These are phyloP conservation scores for Phytophthora pluvialis DNA, from an alignment of 352 stramenopile genomes.

Conservation along the genomic window DNA sequence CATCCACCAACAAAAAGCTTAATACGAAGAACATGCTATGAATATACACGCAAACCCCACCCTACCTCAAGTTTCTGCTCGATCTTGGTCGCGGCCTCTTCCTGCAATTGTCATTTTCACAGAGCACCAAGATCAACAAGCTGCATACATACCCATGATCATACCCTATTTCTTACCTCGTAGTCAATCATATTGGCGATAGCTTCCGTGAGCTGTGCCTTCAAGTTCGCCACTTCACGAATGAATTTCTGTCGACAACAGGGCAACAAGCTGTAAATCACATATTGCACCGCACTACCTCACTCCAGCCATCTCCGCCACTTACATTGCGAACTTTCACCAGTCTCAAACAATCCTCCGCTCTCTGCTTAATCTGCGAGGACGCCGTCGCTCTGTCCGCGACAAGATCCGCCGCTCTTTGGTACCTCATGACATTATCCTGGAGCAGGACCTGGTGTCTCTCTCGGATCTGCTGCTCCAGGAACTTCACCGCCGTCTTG, in stretches of 20 bases:
- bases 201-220: constrained; percentile 53
- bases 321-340: constrained; percentile 82
- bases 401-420: constrained; percentile 59
- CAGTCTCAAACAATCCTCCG: constrained; percentile 72
- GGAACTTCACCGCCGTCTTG: constrained; percentile 66
- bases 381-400: constrained; percentile 54
- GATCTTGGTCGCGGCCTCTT: constrained; percentile 62
- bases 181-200: constrained; percentile 68
- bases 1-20: constrained; percentile 3
- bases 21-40: not conserved
- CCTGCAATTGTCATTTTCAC: constrained; percentile 35
- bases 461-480: constrained; percentile 65
- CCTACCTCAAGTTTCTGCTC: constrained; percentile 77
- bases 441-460: constrained; percentile 66
- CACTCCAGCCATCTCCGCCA: constrained; percentile 6
- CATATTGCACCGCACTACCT: not conserved
- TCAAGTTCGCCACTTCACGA: constrained; percentile 54
- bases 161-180: constrained; percentile 48
- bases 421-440: constrained; percentile 56
- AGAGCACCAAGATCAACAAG: not conserved
- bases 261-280: constrained; percentile 5
- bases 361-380: constrained; percentile 55
- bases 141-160: not conserved
- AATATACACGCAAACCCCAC: not conserved
- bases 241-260: constrained; percentile 67